These are phyloP conservation scores for Spiraea crenata DNA, from an alignment of 331 rosid species.

Conservation along the genomic window DNA sequence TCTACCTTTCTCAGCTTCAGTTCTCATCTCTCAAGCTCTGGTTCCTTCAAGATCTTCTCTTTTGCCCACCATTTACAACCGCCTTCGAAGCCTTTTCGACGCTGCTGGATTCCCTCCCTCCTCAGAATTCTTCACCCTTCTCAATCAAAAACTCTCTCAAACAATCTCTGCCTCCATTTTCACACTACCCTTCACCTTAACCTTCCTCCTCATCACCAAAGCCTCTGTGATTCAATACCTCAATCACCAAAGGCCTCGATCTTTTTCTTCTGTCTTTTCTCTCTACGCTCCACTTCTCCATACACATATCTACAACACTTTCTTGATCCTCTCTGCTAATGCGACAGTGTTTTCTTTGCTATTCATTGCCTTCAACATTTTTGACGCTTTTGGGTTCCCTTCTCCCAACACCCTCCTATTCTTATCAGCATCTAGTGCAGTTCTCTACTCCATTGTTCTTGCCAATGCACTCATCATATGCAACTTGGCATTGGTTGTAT, in stretches of 20 bases:
- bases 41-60: constrained; percentile 42
- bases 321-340: constrained; percentile 66
- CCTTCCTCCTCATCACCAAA: constrained; percentile 70
- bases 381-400: constrained; percentile 45
- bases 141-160: constrained; percentile 70
- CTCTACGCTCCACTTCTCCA: constrained; percentile 54
- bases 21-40: constrained; percentile 65
- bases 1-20: constrained; percentile 71
- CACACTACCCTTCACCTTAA: constrained; percentile 74
- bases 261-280: constrained; percentile 34
- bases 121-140: constrained; percentile 50
- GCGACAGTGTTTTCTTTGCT: constrained; percentile 60
- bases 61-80: constrained; percentile 45
- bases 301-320: constrained; percentile 55
- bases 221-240: constrained; percentile 56
- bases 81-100: constrained; percentile 58
- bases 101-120: constrained; percentile 84
- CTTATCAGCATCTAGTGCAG: constrained; percentile 57
- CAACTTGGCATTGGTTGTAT: constrained; percentile 64
- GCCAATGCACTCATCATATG: constrained; percentile 70
- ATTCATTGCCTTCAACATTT: constrained; percentile 54
- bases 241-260: constrained; percentile 39
- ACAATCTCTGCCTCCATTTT: constrained; percentile 60
- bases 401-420: constrained; percentile 40
- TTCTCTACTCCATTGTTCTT: constrained; percentile 70